Evolutionary conservation across 2,329 filamentous ascomycete genomes (phyloP), one percentile per base, ranked within the genome.

Genomic region (Acrocalymma vagum): DNA sequence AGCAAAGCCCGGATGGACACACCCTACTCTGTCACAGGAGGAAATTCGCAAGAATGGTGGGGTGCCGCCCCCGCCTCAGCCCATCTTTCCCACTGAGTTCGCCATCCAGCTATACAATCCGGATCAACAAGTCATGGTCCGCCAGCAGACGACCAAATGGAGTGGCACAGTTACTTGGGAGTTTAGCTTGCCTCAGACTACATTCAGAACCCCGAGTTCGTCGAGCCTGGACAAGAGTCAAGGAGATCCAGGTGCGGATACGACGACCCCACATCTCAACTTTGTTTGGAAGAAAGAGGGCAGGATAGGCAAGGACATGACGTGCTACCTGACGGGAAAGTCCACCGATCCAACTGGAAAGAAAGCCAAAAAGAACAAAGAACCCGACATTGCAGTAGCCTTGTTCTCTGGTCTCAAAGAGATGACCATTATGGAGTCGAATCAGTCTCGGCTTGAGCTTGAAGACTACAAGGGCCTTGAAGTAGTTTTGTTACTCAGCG

Each of bases 391-490:
- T 55, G 92, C 91, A 0, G 80, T 97, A n/a, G 91, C 90, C 3
- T 81, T 97, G 58, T 95, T 92, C 76, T 64, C 65, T 53, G 80
- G 81, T 13, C 77, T 86, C 17, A 86, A 83, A 54, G 88, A 92
- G 56, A 72, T 97, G 43, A 95, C 92, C 2, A 80, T 99, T 27
- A 96, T 97, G 74, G 89, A 99, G 70, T 89, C 93, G 5, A 97
- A 97, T 64, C 78, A 97, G 62, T 86, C 87, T 47, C 81, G 94
- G 6, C 87, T 97, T 9, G 92, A 97, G 28, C 84, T 97, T 48
- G 91, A 99, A 68, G 94, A 99, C 70, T 84, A 87, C 42, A 97
- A 96, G 69, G 94, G 94, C 0, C 75, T 97, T 4, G 94, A 99
- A 65, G 82, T 97, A 1, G 85, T 92, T 1, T 71, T 97, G 15